Conservation (phyloP, 768 basidiomycete species). For the Mycena vitilis region DNA sequence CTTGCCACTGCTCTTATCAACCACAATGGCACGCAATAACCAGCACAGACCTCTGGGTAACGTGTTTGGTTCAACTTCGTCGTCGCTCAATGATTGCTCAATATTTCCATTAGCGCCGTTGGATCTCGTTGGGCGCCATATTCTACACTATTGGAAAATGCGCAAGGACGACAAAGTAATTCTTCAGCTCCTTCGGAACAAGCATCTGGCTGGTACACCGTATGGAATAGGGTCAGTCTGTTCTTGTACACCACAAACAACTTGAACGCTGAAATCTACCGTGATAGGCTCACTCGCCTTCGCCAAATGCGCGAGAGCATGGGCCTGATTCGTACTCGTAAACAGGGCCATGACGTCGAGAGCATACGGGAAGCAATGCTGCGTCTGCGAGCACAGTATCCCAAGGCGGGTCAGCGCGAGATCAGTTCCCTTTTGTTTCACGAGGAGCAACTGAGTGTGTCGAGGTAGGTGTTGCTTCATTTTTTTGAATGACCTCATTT, state of each 20-base stretch:
- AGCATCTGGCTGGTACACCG: slow-evolving; percentile 37
- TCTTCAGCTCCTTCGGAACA: slow-evolving; percentile 27
- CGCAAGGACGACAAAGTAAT: slow-evolving; percentile 42
- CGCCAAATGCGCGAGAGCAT: slow-evolving; percentile 12
- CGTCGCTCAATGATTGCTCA: no score
- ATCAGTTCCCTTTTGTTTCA: slow-evolving; percentile 39
- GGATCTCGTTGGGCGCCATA: neutral
- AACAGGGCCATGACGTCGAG: slow-evolving; percentile 39
- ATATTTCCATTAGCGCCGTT: no score
- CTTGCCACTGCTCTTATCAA: no score
- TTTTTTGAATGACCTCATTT: no score
- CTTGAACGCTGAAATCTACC: no score
- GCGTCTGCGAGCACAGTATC: slow-evolving; percentile 36
- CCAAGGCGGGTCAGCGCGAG: slow-evolving; percentile 41
- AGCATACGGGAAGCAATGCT: slow-evolving; percentile 36
- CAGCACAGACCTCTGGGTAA: no score
- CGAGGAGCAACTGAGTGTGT: slow-evolving; percentile 40
- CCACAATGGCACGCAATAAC: no score
- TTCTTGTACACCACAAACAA: no score
- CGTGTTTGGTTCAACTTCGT: no score
- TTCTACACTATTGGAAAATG: slow-evolving; percentile 38
- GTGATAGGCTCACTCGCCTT: neutral
- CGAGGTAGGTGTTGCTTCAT: slow-evolving; percentile 36
- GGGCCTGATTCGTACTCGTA: slow-evolving; percentile 33
- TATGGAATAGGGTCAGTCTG: slow-evolving; percentile 41